Percentiles rank a stretch among this genome's conserved stretches.
Evolutionary conservation across 441 rosid species (phyloP).

Genomic region (Populus hybrid): DNA sequence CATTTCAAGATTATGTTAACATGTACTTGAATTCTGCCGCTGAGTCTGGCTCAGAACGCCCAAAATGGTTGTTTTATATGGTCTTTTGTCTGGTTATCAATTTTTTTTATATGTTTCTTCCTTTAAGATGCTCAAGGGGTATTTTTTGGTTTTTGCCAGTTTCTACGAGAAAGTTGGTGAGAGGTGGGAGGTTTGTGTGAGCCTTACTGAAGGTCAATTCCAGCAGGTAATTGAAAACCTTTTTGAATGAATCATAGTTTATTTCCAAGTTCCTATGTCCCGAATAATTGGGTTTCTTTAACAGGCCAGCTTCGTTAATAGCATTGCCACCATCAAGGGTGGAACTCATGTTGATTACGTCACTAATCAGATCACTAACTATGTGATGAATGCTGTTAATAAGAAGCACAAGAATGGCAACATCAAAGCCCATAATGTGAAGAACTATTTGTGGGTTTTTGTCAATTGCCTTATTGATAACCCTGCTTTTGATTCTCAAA

Average conservation of each 20-base stretch:
- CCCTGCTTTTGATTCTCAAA: slow-evolving; percentile 98
- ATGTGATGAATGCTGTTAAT: slow-evolving; percentile 66
- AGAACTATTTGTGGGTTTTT: slow-evolving; percentile 93
- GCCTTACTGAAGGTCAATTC: slow-evolving; percentile 91
- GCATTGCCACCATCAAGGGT: slow-evolving; percentile 89
- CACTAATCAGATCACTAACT: slow-evolving; percentile 77
- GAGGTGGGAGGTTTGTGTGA: slow-evolving; percentile 86
- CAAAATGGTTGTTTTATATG: slow-evolving; percentile 46
- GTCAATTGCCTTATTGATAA: slow-evolving; percentile 95
- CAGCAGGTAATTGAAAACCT: slow-evolving; percentile 60
- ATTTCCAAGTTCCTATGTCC: background rate
- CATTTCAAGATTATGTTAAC: slow-evolving; percentile 74
- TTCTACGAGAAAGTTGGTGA: slow-evolving; percentile 62
- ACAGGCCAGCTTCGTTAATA: slow-evolving; percentile 94
- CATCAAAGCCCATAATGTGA: slow-evolving; percentile 76
- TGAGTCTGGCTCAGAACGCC: slow-evolving; percentile 34
- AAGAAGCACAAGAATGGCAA: slow-evolving; percentile 85
- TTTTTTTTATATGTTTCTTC: background rate
- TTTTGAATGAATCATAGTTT: background rate
- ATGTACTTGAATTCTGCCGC: slow-evolving; percentile 59
- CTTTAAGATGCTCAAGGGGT: slow-evolving; percentile 4
- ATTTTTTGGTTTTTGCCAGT: slow-evolving; percentile 37
- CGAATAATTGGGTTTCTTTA: slow-evolving; percentile 7
- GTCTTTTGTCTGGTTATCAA: background rate
- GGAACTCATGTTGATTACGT: slow-evolving; percentile 97